A percentile compares a stretch with the other conserved stretches of the same genome.
These are phyloP conservation scores for Triangularia setosa DNA, from an alignment of 2,329 filamentous ascomycete species.

Conservation along the genomic window DNA sequence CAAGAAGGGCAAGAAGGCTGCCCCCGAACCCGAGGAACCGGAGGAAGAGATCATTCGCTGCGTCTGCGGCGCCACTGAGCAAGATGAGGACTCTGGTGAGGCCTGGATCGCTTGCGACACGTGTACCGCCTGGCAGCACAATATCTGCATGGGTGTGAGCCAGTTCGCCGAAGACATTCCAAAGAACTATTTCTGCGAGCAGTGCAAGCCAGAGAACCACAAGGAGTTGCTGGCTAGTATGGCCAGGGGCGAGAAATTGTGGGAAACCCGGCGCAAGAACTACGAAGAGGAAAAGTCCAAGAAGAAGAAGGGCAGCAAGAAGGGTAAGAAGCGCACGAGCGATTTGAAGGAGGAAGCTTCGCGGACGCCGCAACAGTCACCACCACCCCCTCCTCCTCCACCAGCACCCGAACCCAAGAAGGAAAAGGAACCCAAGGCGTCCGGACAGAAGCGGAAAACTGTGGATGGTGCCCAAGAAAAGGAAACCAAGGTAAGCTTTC, in stretches of 20 bases:
- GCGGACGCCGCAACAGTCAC: conserved; percentile 37
- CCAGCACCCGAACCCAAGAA: conserved; percentile 38
- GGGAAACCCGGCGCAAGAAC: conserved; percentile 66
- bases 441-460: conserved; percentile 53
- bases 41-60: conserved; percentile 82
- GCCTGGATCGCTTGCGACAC: conserved; percentile 95
- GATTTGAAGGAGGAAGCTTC: conserved; percentile 52
- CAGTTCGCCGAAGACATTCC: conserved; percentile 74
- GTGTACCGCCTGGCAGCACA: conserved; percentile 95
- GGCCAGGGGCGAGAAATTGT: conserved; percentile 75
- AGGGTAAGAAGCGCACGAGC: conserved; percentile 62
- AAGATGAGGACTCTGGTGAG: conserved; percentile 79
- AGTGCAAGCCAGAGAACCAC: conserved; percentile 81
- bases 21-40: conserved; percentile 51
- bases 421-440: conserved; percentile 42
- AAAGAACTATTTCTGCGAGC: conserved; percentile 87
- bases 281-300: conserved; percentile 60
- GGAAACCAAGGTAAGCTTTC: conserved; percentile 44
- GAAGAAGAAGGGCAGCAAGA: conserved; percentile 55
- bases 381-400: conserved; percentile 27
- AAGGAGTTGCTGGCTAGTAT: conserved; percentile 75
- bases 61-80: conserved; percentile 83
- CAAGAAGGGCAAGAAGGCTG: conserved; percentile 55
- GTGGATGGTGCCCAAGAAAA: conserved; percentile 54
- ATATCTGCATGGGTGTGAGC: conserved; percentile 85